Evolutionary conservation across 495 filamentous ascomycete species (phyloP).

Genomic region (Trichoderma parareesei): DNA sequence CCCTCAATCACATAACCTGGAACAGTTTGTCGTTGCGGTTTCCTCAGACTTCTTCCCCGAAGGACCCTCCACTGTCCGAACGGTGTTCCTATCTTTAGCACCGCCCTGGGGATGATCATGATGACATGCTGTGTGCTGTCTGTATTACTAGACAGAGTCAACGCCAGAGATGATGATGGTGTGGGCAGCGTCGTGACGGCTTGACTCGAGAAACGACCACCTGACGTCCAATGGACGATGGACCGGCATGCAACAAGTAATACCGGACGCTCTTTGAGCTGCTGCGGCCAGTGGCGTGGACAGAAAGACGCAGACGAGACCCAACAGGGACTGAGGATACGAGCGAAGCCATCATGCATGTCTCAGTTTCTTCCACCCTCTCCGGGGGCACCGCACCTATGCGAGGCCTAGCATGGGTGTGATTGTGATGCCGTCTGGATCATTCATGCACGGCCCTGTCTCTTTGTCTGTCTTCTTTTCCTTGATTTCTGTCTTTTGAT

Average conservation of each 20-base stretch:
- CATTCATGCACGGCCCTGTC: too few species aligned
- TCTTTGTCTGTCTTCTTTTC: too few species aligned
- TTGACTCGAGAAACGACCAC: not conserved
- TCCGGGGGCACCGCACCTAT: constrained; percentile 8
- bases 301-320: not conserved
- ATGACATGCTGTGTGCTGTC: not conserved
- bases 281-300: constrained; percentile 3
- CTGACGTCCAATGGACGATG: not conserved
- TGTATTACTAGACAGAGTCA: too few species aligned
- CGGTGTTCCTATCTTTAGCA: not conserved
- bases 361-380: constrained; percentile 10
- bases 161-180: not conserved
- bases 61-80: not conserved
- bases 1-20: not conserved
- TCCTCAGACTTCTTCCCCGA: not conserved
- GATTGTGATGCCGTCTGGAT: too few species aligned
- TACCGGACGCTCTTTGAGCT: not conserved
- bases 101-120: not conserved
- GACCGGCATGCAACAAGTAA: not conserved
- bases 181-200: not conserved
- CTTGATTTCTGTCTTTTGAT: too few species aligned
- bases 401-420: not conserved
- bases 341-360: constrained; percentile 10
- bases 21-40: not conserved
- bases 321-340: not conserved